Evolutionary conservation across 495 filamentous ascomycete genomes (phyloP).

Genomic region (Pyrenopolyporus hunteri): DNA sequence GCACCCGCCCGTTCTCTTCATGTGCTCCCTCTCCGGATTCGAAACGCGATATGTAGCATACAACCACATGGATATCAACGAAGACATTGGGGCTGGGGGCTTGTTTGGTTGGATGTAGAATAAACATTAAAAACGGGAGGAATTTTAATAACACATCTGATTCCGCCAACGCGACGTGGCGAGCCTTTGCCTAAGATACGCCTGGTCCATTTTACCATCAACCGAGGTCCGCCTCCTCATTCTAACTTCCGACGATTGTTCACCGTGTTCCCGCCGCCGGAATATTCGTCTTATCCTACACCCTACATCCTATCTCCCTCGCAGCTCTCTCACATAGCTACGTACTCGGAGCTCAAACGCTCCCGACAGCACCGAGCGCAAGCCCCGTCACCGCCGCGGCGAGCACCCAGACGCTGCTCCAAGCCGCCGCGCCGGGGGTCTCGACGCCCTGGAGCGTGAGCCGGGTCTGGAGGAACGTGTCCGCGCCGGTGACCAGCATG

Average conservation of each 20-base stretch:
- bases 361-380: conserved; percentile 61
- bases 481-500: conserved; percentile 58
- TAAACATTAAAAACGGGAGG: neutral
- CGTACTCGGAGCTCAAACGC: conserved; percentile 36
- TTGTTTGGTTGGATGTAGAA: neutral
- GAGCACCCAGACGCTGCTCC: conserved; percentile 72
- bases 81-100: neutral
- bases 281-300: neutral
- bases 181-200: neutral
- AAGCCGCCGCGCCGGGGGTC: conserved; percentile 67
- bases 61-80: neutral
- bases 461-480: conserved; percentile 69
- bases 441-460: conserved; percentile 70
- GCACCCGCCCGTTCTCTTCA: too few species aligned
- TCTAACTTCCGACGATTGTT: neutral
- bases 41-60: neutral
- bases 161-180: neutral
- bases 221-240: neutral
- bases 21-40: too few species aligned
- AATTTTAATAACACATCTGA: neutral
- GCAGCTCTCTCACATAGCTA: neutral
- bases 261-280: neutral
- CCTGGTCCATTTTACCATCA: neutral
- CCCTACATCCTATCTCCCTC: neutral
- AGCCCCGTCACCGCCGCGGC: conserved; percentile 64